These are phyloP conservation scores for Phycomyces blakesleeanus DNA, from an alignment of 192 early-diverging fungal species.

Conservation along the genomic window DNA sequence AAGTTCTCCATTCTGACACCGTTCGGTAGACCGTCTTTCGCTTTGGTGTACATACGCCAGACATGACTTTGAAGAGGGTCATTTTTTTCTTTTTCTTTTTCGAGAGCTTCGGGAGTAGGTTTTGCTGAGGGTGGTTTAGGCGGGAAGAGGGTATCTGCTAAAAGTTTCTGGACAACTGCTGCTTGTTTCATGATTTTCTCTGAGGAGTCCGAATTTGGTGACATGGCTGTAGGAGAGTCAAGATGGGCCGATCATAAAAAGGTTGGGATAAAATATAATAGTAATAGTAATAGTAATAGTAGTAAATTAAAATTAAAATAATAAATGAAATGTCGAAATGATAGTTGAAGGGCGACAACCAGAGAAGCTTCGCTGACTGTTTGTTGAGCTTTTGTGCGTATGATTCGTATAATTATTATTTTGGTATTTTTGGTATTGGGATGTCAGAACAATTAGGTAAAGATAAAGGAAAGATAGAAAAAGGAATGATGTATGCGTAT, in stretches of 20 bases:
- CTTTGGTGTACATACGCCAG: conserved; percentile 78
- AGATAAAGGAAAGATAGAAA: too few species aligned
- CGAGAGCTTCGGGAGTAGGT: background rate
- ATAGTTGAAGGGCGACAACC: too few species aligned
- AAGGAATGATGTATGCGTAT: too few species aligned
- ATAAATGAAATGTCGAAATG: too few species aligned
- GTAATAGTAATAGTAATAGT: too few species aligned
- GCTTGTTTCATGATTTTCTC: background rate
- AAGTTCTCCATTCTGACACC: conserved; percentile 80
- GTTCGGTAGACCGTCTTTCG: conserved; percentile 71
- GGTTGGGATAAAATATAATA: too few species aligned
- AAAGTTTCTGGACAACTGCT: conserved; percentile 13
- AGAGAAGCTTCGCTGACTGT: too few species aligned
- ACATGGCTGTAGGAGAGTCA: conserved; percentile 8
- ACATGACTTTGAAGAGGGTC: conserved; percentile 53
- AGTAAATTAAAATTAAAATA: too few species aligned
- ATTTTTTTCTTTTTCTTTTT: conserved; percentile 15
- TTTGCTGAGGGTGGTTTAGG: background rate
- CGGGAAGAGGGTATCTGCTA: conserved; percentile 10
- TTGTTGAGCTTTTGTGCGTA: too few species aligned
- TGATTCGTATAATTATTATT: too few species aligned
- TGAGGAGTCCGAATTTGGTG: conserved; percentile 1
- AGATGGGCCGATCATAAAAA: background rate
- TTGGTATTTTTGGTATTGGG: too few species aligned
- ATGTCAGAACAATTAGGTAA: too few species aligned